These are phyloP conservation scores for Echium plantagineum DNA, from an alignment of 257 asterid genomes.

Conservation along the genomic window DNA sequence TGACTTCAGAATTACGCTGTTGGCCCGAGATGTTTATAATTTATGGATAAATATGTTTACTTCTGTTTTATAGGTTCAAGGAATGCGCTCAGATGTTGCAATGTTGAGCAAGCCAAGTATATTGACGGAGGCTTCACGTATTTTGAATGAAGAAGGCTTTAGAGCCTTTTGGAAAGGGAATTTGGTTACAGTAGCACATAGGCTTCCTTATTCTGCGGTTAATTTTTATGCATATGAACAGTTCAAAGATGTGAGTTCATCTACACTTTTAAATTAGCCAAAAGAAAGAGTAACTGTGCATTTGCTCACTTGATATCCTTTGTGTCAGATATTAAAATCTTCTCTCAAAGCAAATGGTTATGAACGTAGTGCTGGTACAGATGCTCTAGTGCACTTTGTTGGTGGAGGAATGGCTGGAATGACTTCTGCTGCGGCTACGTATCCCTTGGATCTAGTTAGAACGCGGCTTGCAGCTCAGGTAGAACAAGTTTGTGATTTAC, in stretches of 20 bases:
- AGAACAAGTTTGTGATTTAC: background rate
- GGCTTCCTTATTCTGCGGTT: slow-evolving; percentile 81
- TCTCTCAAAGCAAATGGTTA: slow-evolving; percentile 44
- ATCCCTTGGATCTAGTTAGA: slow-evolving; percentile 89
- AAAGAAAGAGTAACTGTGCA: background rate
- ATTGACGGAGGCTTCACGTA: slow-evolving; percentile 62
- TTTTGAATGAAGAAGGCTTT: slow-evolving; percentile 76
- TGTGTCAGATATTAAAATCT: slow-evolving; percentile 51
- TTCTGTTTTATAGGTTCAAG: slow-evolving; percentile 49
- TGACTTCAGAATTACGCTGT: background rate
- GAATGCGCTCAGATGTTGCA: slow-evolving; percentile 89
- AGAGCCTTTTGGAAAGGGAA: slow-evolving; percentile 98
- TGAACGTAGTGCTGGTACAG: slow-evolving; percentile 29
- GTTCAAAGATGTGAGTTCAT: slow-evolving; percentile 60
- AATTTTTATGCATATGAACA: slow-evolving; percentile 75
- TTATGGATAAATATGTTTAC: background rate
- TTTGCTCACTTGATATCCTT: slow-evolving; percentile 3
- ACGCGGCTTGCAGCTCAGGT: slow-evolving; percentile 98
- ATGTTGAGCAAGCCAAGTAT: slow-evolving; percentile 61
- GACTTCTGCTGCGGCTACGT: slow-evolving; percentile 85
- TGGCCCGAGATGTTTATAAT: background rate
- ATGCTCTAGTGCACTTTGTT: slow-evolving; percentile 58
- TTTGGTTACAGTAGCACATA: slow-evolving; percentile 83
- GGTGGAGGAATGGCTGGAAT: slow-evolving; percentile 94
- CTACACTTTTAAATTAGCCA: background rate